Evolutionary conservation across 306 rosid species (phyloP).

Genomic region (Gynostemma pentaphyllum): DNA sequence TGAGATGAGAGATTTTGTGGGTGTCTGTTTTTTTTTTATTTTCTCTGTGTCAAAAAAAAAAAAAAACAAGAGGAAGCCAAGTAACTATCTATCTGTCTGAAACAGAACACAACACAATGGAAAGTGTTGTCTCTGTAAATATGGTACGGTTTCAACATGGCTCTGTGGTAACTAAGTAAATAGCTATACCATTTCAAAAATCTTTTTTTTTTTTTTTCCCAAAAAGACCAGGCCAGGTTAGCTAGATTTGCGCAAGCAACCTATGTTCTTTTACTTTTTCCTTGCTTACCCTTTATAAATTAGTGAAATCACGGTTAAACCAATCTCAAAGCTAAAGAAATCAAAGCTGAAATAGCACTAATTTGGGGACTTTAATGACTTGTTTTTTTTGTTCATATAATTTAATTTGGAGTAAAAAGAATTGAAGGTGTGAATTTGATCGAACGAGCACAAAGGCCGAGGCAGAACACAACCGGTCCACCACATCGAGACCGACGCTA

Average conservation of each 20-base stretch:
- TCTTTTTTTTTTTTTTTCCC: neutral
- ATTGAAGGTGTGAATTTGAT: neutral
- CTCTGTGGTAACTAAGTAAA: neutral
- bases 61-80: slow-evolving; percentile 45
- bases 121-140: slow-evolving; percentile 15
- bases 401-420: neutral
- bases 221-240: slow-evolving; percentile 36
- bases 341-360: too few relatives aligned
- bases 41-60: slow-evolving; percentile 32
- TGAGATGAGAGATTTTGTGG: neutral
- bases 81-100: slow-evolving; percentile 32
- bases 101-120: slow-evolving; percentile 15
- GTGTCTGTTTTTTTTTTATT: neutral
- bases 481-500: slow-evolving; percentile 10
- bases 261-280: slow-evolving; percentile 34
- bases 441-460: neutral
- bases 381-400: too few relatives aligned
- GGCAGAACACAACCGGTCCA: neutral
- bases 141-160: slow-evolving; percentile 20
- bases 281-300: slow-evolving; percentile 27
- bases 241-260: slow-evolving; percentile 91
- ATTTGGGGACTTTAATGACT: neutral
- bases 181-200: neutral
- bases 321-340: too few relatives aligned
- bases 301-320: neutral